These are phyloP conservation scores for Alternaria sp. DNA, from an alignment of 2,329 filamentous ascomycete species.

Conservation along the genomic window DNA sequence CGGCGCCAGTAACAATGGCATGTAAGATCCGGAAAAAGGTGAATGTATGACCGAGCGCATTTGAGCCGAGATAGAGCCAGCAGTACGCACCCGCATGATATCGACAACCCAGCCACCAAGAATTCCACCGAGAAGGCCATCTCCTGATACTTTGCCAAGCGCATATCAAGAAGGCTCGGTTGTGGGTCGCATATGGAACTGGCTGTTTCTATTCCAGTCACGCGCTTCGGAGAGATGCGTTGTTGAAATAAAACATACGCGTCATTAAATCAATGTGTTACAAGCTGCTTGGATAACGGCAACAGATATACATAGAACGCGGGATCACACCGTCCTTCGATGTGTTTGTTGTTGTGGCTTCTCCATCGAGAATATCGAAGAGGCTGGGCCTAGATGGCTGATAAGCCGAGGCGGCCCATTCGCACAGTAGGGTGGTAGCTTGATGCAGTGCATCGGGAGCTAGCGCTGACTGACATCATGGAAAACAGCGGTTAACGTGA, in stretches of 20 bases:
- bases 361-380: constrained; percentile 1
- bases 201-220: background rate
- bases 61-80: constrained; percentile 1
- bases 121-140: background rate
- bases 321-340: background rate
- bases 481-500: constrained; percentile 19
- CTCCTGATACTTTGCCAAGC: background rate
- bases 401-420: constrained; percentile 26
- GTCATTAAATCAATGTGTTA: background rate
- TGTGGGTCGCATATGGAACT: background rate
- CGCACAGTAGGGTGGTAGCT: constrained; percentile 12
- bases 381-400: constrained; percentile 16
- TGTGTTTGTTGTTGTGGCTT: background rate
- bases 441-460: constrained; percentile 30
- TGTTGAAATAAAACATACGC: background rate
- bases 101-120: background rate
- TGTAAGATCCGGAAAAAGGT: background rate
- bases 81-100: background rate
- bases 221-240: background rate
- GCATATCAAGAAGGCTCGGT: background rate
- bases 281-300: background rate
- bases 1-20: background rate
- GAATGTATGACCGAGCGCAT: background rate
- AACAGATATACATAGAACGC: background rate
- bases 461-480: constrained; percentile 40